Evolutionary conservation across 345 rosid genomes (phyloP).

Genomic region (Euphorbia lathyris): DNA sequence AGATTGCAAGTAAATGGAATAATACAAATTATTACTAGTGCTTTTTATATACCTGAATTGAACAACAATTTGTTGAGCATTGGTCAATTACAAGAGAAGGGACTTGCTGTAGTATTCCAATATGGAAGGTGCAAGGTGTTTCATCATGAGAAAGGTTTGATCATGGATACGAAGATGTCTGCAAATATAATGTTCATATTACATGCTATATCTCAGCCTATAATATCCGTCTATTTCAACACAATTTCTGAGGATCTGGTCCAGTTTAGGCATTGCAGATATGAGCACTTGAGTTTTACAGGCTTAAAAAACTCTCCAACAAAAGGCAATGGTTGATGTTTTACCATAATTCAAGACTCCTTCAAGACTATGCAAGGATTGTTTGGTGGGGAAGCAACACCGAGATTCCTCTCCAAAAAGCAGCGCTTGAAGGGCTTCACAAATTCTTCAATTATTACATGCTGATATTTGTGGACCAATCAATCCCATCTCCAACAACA

Average conservation of each 20-base stretch:
- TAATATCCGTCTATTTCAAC: not conserved
- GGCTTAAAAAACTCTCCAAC: not conserved
- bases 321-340: not conserved
- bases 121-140: too few species aligned
- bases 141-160: too few species aligned
- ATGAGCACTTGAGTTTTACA: slow-evolving; percentile 1
- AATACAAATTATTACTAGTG: too few species aligned
- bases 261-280: not conserved
- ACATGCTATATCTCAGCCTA: not conserved
- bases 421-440: too few species aligned
- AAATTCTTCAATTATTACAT: too few species aligned
- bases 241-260: not conserved
- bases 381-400: not conserved
- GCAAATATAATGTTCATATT: not conserved
- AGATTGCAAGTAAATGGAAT: too few species aligned
- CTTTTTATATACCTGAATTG: too few species aligned
- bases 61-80: too few species aligned
- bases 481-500: not conserved
- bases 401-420: not conserved
- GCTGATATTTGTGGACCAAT: too few species aligned
- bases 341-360: not conserved
- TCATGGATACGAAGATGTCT: too few species aligned
- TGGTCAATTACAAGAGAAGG: too few species aligned
- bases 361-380: not conserved
- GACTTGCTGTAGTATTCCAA: too few species aligned